Percentiles rank a stretch among this genome's conserved stretches.
Evolutionary conservation across 306 rosid genomes (phyloP).

Genomic region (Dicorynia guianensis): DNA sequence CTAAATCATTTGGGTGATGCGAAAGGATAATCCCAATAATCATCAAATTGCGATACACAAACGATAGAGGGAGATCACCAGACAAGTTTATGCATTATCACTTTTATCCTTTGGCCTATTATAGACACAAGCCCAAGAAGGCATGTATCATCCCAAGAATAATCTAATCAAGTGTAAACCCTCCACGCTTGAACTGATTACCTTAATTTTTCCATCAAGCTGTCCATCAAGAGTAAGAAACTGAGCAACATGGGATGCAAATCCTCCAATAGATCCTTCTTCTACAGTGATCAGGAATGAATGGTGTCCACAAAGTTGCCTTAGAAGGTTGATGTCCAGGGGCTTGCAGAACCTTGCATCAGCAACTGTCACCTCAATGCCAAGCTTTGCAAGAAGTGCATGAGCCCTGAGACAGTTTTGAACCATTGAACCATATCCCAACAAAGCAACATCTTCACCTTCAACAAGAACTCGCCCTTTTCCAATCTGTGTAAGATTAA

Average conservation of each 20-base stretch:
- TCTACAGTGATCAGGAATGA: constrained; percentile 85
- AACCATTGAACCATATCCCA: constrained; percentile 97
- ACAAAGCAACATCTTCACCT: constrained; percentile 87
- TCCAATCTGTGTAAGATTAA: constrained; percentile 67
- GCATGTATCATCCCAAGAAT: background rate
- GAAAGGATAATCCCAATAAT: background rate
- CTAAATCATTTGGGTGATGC: background rate
- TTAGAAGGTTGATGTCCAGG: constrained; percentile 80
- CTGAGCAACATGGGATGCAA: constrained; percentile 95
- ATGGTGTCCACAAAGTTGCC: constrained; percentile 82
- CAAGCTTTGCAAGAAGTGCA: constrained; percentile 81
- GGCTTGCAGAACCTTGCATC: constrained; percentile 99
- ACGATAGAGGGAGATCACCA: background rate
- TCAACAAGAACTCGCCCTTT: constrained; percentile 79
- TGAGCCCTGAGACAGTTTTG: constrained; percentile 88
- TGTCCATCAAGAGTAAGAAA: constrained; percentile 86
- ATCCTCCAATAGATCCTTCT: constrained; percentile 96
- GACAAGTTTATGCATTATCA: constrained; percentile 5
- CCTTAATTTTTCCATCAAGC: constrained; percentile 84
- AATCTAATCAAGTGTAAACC: constrained; percentile 1
- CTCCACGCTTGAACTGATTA: constrained; percentile 36
- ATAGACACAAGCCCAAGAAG: background rate
- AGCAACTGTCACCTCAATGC: constrained; percentile 88
- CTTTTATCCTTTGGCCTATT: constrained; percentile 16
- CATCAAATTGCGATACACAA: constrained; percentile 4